phyloP scores from a whole-genome alignment of 371 early-diverging fungal genomes.

The Massospora cicadina region DNA sequence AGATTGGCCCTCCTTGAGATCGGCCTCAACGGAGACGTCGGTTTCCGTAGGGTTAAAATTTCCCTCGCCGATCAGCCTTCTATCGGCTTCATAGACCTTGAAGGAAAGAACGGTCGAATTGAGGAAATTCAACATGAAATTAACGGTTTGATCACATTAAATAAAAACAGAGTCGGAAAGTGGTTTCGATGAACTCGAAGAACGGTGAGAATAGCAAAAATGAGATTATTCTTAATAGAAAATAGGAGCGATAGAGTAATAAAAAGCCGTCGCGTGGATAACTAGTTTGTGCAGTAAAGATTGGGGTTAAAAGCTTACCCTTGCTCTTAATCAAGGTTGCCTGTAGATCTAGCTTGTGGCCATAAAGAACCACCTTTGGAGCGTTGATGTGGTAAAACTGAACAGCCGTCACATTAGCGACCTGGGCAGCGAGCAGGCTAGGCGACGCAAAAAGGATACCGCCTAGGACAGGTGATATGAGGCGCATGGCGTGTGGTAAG shows the following conservation, averaged over 20 bases:
- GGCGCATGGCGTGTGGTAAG: too few species aligned
- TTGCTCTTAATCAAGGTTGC: background rate
- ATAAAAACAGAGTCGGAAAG: background rate
- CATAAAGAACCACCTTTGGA: constrained; percentile 9
- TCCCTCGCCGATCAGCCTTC: background rate
- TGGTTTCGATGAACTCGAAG: background rate
- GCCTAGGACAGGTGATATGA: background rate
- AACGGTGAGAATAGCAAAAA: background rate
- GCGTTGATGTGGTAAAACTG: background rate
- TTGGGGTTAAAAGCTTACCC: background rate
- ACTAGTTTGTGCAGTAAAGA: background rate
- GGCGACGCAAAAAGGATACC: background rate
- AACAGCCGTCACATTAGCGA: background rate
- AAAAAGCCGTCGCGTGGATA: background rate
- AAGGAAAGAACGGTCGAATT: background rate
- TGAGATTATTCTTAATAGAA: background rate
- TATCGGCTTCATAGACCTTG: background rate
- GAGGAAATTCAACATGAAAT: background rate
- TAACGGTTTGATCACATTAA: background rate
- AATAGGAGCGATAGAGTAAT: background rate
- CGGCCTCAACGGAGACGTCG: background rate
- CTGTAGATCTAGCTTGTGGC: background rate
- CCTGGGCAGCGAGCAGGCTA: background rate
- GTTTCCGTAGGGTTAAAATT: background rate
- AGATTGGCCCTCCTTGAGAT: background rate